phyloP scores from a whole-genome alignment of 768 basidiomycete genomes.

The Cyclocybe aegerita region DNA sequence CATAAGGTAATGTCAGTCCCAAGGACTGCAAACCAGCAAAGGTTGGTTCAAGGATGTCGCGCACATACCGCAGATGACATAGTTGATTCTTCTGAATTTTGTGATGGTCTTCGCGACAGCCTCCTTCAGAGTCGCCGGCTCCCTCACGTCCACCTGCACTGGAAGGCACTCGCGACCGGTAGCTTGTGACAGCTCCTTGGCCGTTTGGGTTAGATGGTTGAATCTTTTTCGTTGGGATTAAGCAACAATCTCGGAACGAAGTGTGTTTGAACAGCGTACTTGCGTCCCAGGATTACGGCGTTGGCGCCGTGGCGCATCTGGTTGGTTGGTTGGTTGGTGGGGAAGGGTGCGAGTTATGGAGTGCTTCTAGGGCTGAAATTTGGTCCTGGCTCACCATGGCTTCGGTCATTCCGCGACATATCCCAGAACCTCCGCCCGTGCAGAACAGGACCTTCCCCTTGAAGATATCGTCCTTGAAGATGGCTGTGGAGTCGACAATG shows the following conservation, averaged over 20 bases:
- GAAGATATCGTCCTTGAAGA: constrained; percentile 84
- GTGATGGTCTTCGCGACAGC: constrained; percentile 78
- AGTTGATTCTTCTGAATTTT: constrained; percentile 86
- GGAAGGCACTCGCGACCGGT: constrained; percentile 77
- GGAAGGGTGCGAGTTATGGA: constrained; percentile 11
- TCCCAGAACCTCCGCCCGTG: constrained; percentile 91
- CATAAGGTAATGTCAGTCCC: neutral
- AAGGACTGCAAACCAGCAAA: neutral
- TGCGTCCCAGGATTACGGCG: constrained; percentile 83
- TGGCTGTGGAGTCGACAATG: constrained; percentile 48
- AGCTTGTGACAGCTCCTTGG: constrained; percentile 63
- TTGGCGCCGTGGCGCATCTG: constrained; percentile 85
- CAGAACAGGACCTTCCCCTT: constrained; percentile 88
- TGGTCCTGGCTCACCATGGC: constrained; percentile 56
- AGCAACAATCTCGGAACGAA: constrained; percentile 4
- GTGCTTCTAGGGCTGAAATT: constrained; percentile 5
- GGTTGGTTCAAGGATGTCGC: neutral
- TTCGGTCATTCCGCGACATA: constrained; percentile 87
- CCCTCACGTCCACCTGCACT: constrained; percentile 79
- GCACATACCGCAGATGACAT: constrained; percentile 91
- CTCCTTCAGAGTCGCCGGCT: constrained; percentile 65
- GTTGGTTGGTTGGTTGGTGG: neutral
- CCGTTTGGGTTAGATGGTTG: constrained; percentile 67
- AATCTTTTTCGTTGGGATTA: constrained; percentile 33
- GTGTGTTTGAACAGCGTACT: constrained; percentile 47